Percentiles rank a stretch among this genome's conserved stretches.
phyloP scores from a whole-genome alignment of 495 filamentous ascomycete genomes.

The Cercophora scortea region DNA sequence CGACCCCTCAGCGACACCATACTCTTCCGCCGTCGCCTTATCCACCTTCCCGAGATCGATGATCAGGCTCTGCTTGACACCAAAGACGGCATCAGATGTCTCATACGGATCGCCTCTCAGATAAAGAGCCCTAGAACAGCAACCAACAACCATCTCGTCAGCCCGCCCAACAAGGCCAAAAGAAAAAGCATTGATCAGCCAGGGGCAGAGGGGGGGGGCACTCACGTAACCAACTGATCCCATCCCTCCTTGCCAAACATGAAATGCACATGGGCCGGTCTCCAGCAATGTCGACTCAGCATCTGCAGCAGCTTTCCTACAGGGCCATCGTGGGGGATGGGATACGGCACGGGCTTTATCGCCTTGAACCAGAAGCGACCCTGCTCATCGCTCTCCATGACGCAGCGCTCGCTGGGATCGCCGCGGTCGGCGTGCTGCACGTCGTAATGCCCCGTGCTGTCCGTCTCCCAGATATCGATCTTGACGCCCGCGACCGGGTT shows the following conservation, averaged over 20 bases:
- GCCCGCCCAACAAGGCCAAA: neutral
- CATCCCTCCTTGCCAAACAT: conserved; percentile 83
- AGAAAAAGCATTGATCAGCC: neutral
- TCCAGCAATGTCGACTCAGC: conserved; percentile 68
- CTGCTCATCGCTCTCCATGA: conserved; percentile 62
- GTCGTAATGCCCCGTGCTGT: conserved; percentile 80
- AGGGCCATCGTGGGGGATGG: conserved; percentile 84
- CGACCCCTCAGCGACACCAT: conserved; percentile 59
- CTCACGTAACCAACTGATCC: conserved; percentile 80
- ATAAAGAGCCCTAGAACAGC: conserved; percentile 60
- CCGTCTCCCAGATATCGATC: conserved; percentile 93
- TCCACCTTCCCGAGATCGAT: conserved; percentile 63
- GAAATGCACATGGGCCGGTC: conserved; percentile 89
- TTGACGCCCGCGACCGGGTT: conserved; percentile 61
- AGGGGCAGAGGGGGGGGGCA: conserved; percentile 9
- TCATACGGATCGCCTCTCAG: conserved; percentile 80
- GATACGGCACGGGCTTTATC: conserved; percentile 81
- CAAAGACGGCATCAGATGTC: conserved; percentile 86
- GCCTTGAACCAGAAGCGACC: conserved; percentile 86
- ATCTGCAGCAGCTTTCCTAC: conserved; percentile 68
- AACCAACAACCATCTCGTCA: neutral
- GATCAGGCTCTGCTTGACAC: conserved; percentile 78
- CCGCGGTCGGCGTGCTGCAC: conserved; percentile 68
- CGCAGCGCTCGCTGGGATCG: conserved; percentile 71
- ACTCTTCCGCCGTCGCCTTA: conserved; percentile 50